A percentile compares a stretch with the other conserved stretches of the same genome.
Conservation (phyloP, 164 flowering plant species). For the Macadamia tetraphylla region DNA sequence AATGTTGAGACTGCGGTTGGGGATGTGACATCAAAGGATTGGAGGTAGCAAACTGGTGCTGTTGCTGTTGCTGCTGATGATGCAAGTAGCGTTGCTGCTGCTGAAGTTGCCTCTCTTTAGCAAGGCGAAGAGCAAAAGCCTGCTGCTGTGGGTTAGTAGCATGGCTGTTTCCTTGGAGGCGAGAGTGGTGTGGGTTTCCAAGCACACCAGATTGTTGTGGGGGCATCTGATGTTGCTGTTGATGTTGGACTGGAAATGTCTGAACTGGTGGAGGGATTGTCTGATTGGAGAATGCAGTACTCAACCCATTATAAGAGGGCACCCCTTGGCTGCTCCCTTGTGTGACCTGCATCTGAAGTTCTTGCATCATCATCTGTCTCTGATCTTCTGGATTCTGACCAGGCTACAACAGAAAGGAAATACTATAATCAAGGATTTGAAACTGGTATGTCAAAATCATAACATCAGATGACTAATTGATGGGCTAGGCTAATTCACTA, state of each 20-base stretch:
- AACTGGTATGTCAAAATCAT: not conserved
- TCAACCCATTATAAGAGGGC: constrained; percentile 52
- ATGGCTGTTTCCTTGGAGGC: constrained; percentile 59
- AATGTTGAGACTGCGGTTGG: constrained; percentile 51
- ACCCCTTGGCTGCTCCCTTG: constrained; percentile 60
- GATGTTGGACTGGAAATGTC: constrained; percentile 57
- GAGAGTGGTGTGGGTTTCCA: constrained; percentile 51
- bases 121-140: constrained; percentile 52
- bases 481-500: too few species aligned
- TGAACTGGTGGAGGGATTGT: constrained; percentile 51
- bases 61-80: constrained; percentile 8
- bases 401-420: constrained; percentile 28
- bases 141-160: constrained; percentile 47
- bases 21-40: constrained; percentile 47
- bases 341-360: constrained; percentile 66
- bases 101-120: constrained; percentile 72
- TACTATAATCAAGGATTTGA: constrained; percentile 4
- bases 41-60: constrained; percentile 41
- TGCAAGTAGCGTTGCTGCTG: constrained; percentile 37
- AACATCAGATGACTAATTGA: too few species aligned
- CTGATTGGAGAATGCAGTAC: constrained; percentile 58
- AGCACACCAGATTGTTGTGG: constrained; percentile 56
- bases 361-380: constrained; percentile 65
- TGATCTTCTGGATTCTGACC: constrained; percentile 64
- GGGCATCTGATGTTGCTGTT: constrained; percentile 53